A percentile compares a stretch with the other conserved stretches of the same genome.
phyloP scores from a whole-genome alignment of 495 filamentous ascomycete genomes.

The Sabuloglossum arenarium region DNA sequence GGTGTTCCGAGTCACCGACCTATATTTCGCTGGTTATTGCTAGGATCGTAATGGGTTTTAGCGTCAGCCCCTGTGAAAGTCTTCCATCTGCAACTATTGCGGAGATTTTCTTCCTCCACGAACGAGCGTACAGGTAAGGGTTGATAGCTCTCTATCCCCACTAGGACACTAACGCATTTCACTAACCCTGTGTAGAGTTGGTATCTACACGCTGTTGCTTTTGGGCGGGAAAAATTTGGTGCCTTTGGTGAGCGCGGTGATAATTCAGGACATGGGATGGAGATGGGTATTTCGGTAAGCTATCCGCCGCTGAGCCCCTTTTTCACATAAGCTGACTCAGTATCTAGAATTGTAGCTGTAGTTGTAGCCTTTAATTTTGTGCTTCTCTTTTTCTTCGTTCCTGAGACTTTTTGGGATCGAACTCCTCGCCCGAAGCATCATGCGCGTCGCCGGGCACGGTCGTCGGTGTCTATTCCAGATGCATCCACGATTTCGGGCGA shows the following conservation, averaged over 20 bases:
- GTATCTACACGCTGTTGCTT: constrained; percentile 82
- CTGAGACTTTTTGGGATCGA: constrained; percentile 93
- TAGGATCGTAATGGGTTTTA: constrained; percentile 68
- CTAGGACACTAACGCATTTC: not conserved
- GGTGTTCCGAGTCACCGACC: constrained; percentile 69
- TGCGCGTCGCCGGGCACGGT: constrained; percentile 16
- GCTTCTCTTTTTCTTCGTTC: constrained; percentile 75
- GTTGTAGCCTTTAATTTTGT: constrained; percentile 54
- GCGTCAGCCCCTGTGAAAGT: constrained; percentile 83
- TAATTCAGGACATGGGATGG: constrained; percentile 64
- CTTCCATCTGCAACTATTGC: constrained; percentile 87
- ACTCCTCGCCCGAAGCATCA: constrained; percentile 41
- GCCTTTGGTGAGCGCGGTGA: constrained; percentile 68
- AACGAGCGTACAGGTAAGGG: constrained; percentile 47
- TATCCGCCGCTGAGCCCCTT: not conserved
- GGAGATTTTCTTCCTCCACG: constrained; percentile 92
- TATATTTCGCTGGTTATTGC: constrained; percentile 66
- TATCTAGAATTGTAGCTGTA: constrained; percentile 57
- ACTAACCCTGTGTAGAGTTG: constrained; percentile 31
- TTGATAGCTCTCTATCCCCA: not conserved
- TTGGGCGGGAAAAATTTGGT: constrained; percentile 87
- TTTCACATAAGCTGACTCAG: constrained; percentile 10
- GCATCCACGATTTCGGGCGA: not conserved
- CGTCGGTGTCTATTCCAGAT: constrained; percentile 20
- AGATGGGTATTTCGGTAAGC: constrained; percentile 81